Percentiles rank a stretch among this genome's conserved stretches.
Evolutionary conservation across 768 basidiomycete species (phyloP).

Genomic region (Stropharia rugosoannulata): DNA sequence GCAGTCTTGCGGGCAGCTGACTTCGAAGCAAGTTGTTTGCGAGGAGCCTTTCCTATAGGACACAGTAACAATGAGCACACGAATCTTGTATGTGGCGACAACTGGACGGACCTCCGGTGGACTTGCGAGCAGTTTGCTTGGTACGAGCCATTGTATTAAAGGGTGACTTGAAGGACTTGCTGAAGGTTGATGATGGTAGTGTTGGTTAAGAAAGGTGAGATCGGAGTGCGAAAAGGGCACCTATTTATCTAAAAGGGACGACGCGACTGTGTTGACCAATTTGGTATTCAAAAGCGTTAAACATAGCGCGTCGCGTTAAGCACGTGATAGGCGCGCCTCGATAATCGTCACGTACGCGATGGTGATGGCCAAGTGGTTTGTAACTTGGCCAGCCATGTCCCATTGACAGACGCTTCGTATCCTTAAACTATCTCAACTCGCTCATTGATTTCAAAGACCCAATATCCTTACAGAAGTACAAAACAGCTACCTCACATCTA

Average conservation of each 20-base stretch:
- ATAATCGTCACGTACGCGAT: background rate
- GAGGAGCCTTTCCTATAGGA: constrained; percentile 52
- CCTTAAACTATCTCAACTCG: too few relatives aligned
- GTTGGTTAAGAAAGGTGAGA: constrained; percentile 14
- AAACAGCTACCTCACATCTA: too few relatives aligned
- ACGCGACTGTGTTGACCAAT: background rate
- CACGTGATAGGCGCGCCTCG: constrained; percentile 19
- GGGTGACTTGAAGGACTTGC: constrained; percentile 9
- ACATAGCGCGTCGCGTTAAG: constrained; percentile 16
- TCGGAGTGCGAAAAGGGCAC: constrained; percentile 21
- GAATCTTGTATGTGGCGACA: background rate
- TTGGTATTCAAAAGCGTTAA: constrained; percentile 16
- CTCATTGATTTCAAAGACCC: too few relatives aligned
- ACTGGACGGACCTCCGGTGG: constrained; percentile 58
- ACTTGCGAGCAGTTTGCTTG: constrained; percentile 77
- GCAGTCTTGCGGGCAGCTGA: constrained; percentile 60
- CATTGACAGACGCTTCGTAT: too few relatives aligned
- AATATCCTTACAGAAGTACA: too few relatives aligned
- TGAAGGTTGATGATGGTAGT: constrained; percentile 25
- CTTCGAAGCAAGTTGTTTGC: constrained; percentile 61
- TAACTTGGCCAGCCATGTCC: too few relatives aligned
- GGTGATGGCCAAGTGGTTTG: background rate
- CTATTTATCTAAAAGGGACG: constrained; percentile 23
- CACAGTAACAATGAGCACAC: background rate
- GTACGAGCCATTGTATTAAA: constrained; percentile 60